Percentiles rank a stretch among this genome's conserved stretches.
These are phyloP conservation scores for Sporothrix humicola DNA, from an alignment of 2,329 filamentous ascomycete species.

Conservation along the genomic window DNA sequence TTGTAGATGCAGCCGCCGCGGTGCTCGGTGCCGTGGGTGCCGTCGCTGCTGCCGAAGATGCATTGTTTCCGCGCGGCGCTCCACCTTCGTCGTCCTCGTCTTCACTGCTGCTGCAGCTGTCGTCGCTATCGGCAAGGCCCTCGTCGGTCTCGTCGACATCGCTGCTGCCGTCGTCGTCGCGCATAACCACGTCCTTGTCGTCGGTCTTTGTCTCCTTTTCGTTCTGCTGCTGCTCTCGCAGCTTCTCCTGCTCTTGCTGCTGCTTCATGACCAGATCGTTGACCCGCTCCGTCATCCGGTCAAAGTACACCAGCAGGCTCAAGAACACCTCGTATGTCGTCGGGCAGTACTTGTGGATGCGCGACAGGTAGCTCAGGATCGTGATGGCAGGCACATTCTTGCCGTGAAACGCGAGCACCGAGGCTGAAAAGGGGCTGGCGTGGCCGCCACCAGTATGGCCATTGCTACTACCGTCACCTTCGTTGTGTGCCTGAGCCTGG, in stretches of 20 bases:
- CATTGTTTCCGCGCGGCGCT: not conserved
- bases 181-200: not conserved
- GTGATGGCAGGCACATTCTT: conserved; percentile 98
- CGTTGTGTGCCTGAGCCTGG: conserved; percentile 45
- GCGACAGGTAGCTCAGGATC: conserved; percentile 90
- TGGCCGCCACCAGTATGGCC: conserved; percentile 54
- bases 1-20: not conserved
- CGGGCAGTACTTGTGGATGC: conserved; percentile 98
- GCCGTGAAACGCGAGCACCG: conserved; percentile 92
- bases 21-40: not conserved
- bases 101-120: conserved; percentile 41
- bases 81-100: conserved; percentile 26
- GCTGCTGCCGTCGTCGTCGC: conserved; percentile 43
- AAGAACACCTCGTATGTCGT: conserved; percentile 98
- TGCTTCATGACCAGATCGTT: conserved; percentile 78
- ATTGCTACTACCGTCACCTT: conserved; percentile 38
- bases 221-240: conserved; percentile 38
- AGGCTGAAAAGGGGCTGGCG: conserved; percentile 59
- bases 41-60: not conserved
- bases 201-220: conserved; percentile 34
- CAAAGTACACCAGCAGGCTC: conserved; percentile 94
- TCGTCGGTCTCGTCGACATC: conserved; percentile 54
- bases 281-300: conserved; percentile 96
- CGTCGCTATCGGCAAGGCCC: conserved; percentile 57
- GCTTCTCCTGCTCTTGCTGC: conserved; percentile 56